Base-by-base conservation (phyloP, 2,329 filamentous ascomycete species). In the Gliomastix tumulicola region DNA sequence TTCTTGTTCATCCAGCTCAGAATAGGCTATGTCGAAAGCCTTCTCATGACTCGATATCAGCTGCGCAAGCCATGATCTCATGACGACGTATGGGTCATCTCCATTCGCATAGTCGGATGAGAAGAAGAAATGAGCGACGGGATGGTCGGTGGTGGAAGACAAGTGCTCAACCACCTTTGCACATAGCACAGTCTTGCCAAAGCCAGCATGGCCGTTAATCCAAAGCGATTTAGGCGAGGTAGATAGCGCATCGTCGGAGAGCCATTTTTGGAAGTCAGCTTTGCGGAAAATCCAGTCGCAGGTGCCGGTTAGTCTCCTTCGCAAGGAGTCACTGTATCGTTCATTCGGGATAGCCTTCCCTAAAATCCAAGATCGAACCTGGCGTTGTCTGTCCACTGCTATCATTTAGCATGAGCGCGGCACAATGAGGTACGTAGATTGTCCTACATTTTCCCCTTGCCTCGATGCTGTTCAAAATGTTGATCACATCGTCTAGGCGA, bases 171-270 rank as follows among this genome's bases (percentile, higher is more conserved):
- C 37, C 0, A 63, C 21, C 9, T 38, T 45, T 2, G 59, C 48
- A 35, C 53, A 54, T 0, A 60, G 40, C 2, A 60, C 30, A 0
- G 57, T 62, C 39, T 62, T 62, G 2, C 56, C 57, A 11, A 53
- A 59, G 0, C 56, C 48, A 3, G 48, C 32, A 0, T 38, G 42
- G 1, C 55, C 54, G 22, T 53, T 41, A 10, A 60, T 47, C 58
- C 59, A 62, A 1, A 62, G 39, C 3, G 57, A 0, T 9, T 46
- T 49, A 2, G 45, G 13, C 7, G 22, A 8, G 4, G 19, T 25
- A 2, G 32, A n/a, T 9, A 31, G 18, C n/a, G 30, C 36, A 6
- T 36, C 32, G 8, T 31, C 13, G 1, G 45, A 47, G 7, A 40
- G 13, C 53, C 53, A 56, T 10, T 42, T 10, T 2, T 28, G 34